Evolutionary conservation across 2,329 filamentous ascomycete species (phyloP).

Genomic region (Pseudocercospora eumusae): DNA sequence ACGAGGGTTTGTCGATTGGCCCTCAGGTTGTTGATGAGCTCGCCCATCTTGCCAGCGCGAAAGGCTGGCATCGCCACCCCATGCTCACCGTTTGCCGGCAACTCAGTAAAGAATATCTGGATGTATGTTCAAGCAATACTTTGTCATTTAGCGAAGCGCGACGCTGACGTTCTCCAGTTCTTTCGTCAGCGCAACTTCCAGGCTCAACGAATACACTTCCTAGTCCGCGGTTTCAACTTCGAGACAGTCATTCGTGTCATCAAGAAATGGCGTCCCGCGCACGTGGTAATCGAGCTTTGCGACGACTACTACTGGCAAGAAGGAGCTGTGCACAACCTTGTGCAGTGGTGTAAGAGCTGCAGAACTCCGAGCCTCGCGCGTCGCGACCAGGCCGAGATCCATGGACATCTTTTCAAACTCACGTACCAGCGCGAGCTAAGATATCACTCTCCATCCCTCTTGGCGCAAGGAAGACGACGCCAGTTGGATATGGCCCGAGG

Average conservation of each 20-base stretch:
- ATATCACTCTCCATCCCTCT: neutral
- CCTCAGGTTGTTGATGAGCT: neutral
- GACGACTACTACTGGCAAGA: neutral
- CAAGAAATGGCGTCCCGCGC: neutral
- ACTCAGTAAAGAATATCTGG: neutral
- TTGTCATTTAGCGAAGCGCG: neutral
- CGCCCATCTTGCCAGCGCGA: neutral
- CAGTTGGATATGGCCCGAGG: neutral
- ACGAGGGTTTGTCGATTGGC: neutral
- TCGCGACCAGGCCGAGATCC: neutral
- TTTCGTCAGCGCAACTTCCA: neutral
- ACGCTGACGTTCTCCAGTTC: neutral
- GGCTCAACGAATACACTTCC: neutral
- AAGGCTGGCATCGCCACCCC: neutral
- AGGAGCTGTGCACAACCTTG: neutral
- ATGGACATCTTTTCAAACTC: neutral
- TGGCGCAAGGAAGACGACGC: neutral
- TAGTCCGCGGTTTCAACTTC: neutral
- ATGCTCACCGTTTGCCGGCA: neutral
- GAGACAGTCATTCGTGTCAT: neutral
- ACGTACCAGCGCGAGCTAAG: neutral
- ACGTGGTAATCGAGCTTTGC: neutral
- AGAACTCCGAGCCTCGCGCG: neutral
- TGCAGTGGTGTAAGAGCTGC: neutral
- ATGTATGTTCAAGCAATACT: neutral